Percentiles rank a stretch among this genome's conserved stretches.
These are phyloP conservation scores for Lenwebbia sp. DNA, from an alignment of 345 rosid species.

Conservation along the genomic window DNA sequence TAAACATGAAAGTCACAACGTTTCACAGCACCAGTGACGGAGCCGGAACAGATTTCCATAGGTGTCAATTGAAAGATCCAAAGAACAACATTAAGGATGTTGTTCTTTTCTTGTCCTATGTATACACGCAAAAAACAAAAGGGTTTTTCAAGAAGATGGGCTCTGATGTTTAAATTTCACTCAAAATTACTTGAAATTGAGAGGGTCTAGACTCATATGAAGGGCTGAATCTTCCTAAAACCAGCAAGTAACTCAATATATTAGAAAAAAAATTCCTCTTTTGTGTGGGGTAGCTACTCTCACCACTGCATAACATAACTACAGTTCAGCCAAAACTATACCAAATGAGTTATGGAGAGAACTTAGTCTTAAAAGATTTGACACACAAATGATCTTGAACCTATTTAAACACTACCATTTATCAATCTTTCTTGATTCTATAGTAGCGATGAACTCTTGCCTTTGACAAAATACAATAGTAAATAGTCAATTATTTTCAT, in stretches of 20 bases:
- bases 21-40: background rate
- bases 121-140: too few species aligned
- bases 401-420: background rate
- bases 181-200: too few species aligned
- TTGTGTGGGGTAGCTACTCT: background rate
- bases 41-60: background rate
- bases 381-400: background rate
- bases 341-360: background rate
- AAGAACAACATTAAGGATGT: too few species aligned
- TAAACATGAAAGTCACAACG: background rate
- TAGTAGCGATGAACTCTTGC: background rate
- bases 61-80: background rate
- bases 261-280: background rate
- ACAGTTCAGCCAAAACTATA: background rate
- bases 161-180: too few species aligned
- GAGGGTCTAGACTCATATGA: background rate
- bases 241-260: background rate
- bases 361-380: background rate
- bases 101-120: too few species aligned
- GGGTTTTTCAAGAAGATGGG: too few species aligned
- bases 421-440: background rate
- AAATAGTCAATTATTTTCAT: background rate
- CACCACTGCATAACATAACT: too few species aligned
- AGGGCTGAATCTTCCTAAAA: background rate
- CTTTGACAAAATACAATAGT: background rate